Base-by-base conservation (phyloP, 2,329 filamentous ascomycete species). In the Microsporum canis region DNA sequence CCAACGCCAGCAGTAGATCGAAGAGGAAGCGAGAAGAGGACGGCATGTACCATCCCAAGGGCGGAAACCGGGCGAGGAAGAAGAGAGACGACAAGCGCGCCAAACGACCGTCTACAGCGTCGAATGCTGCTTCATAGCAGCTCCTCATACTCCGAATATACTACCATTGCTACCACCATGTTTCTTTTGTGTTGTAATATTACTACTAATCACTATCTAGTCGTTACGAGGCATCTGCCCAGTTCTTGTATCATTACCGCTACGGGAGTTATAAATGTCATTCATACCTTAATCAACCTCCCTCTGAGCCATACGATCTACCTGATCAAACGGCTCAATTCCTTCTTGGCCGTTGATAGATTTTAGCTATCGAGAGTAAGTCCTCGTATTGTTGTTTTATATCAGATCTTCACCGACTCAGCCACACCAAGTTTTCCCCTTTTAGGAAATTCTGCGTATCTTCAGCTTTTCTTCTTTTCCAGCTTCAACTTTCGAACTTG, bases 11-110 rank as follows among this genome's bases (percentile, higher is more conserved):
- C 7, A 65, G 64, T n/a, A 77, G 75, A 63, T 71, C 71, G 38
- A 79, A 79, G 65, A 73, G 77, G 65, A 78, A 78, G 67, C 72
- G 77, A 39, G 77, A 78, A 55, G 76, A 78, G 38, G 78, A 79
- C 64, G 71, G 73, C 27, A 73, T 75, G 17, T 78, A 78, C 66
- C 69, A 77, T 57, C 75, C 76, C 5, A 79, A 79, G 65, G 76
- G 76, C 3, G 76, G 76, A 14, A 67, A 71, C 57, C 70, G 73
- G 23, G 73, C 68, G 73, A 76, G 69, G 72, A 78, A 61, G 70
- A 77, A 66, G 66, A 41, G 70, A 63, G 66, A 65, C 39, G 66
- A 72, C 3, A 74, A 70, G 59, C 69, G 73, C 33, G 63, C 67
- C 17, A 75, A 75, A 64, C 69, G 71, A 60, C 59, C 70, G 17